A percentile compares a stretch with the other conserved stretches of the same genome.
These are phyloP conservation scores for Phytomonas serpens DNA, from an alignment of 208 protist species.

Conservation along the genomic window DNA sequence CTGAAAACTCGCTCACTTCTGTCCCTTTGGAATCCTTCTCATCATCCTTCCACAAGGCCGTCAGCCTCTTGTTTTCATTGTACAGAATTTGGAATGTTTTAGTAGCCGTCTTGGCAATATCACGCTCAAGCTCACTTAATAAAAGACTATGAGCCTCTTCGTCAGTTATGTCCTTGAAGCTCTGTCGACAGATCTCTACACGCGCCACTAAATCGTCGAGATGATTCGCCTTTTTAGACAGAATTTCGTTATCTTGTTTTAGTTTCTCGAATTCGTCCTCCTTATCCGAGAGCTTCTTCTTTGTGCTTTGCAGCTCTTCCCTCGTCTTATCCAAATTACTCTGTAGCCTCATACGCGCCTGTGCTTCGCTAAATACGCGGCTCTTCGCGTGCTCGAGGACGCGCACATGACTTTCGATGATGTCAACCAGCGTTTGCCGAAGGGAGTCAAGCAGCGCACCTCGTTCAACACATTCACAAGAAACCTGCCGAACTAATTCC, in stretches of 20 bases:
- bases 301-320: conserved; percentile 10
- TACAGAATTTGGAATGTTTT: conserved; percentile 51
- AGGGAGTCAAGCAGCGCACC: conserved; percentile 73
- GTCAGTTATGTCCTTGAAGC: conserved; percentile 39
- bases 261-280: conserved; percentile 19
- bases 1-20: conserved; percentile 27
- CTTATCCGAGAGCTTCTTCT: conserved; percentile 15
- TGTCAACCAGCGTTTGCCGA: conserved; percentile 60
- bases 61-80: conserved; percentile 19
- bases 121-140: conserved; percentile 64
- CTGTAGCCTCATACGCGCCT: conserved; percentile 18
- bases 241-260: conserved; percentile 23
- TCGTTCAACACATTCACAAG: conserved; percentile 58
- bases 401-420: conserved; percentile 40
- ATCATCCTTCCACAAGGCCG: background rate
- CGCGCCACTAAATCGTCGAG: conserved; percentile 68
- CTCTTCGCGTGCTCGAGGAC: conserved; percentile 63
- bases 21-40: background rate
- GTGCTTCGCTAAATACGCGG: conserved; percentile 32
- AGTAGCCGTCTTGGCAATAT: conserved; percentile 36
- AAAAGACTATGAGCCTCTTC: conserved; percentile 43
- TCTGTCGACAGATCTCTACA: conserved; percentile 38
- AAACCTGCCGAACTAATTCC: conserved; percentile 69
- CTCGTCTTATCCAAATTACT: conserved; percentile 1
- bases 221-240: conserved; percentile 48